Evolutionary conservation across 192 early-diverging fungal species (phyloP), one percentile per base, ranked within the genome.

Genomic region (Gonapodya sp.): DNA sequence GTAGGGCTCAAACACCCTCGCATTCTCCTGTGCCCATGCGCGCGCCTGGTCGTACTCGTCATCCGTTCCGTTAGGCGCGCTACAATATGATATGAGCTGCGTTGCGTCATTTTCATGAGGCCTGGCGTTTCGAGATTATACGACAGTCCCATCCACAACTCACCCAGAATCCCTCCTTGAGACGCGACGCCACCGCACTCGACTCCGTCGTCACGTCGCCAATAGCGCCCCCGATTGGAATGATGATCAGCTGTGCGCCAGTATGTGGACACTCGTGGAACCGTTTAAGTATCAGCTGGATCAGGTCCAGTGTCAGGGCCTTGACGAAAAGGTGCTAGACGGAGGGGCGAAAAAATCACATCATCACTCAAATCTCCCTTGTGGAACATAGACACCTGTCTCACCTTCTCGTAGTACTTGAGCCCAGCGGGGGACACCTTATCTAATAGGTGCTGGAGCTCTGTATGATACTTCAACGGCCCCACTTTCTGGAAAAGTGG

Each of bases 331-430:
- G 46, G 46, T 64, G 46, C 46, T 64, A 64, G 46, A 24, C 46
- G 46, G 46, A 64, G 46, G 8, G 46, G 46, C 46, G 46, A 64
- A 64, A 64, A 64, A 16, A 64, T 64, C 46, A 64, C 46, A 64
- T 64, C 24, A 64, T 64, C 46, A 64, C 46, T 64, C 46, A 64
- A 64, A 64, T 64, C 46, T 64, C 46, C 46, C 46, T 64, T 64
- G 46, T 64, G 46, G 46, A 24, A 64, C 46, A 64, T 24, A 24
- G 46, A 64, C 46, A 64, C 46, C 46, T 8, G 46, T 24, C 46
- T 64, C 46, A 64, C 46, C 46, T 64, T 64, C 46, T 64, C 46
- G 46, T 64, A 64, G 46, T 64, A 64, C 46, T 64, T 64, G 46
- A 64, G 46, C 46, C 46, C 46, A 64, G 46, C 46, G 46, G 46